Evolutionary conservation across 2,329 filamentous ascomycete genomes (phyloP), one percentile per base, ranked within the genome.

Genomic region (Sordariomycetes sp.): DNA sequence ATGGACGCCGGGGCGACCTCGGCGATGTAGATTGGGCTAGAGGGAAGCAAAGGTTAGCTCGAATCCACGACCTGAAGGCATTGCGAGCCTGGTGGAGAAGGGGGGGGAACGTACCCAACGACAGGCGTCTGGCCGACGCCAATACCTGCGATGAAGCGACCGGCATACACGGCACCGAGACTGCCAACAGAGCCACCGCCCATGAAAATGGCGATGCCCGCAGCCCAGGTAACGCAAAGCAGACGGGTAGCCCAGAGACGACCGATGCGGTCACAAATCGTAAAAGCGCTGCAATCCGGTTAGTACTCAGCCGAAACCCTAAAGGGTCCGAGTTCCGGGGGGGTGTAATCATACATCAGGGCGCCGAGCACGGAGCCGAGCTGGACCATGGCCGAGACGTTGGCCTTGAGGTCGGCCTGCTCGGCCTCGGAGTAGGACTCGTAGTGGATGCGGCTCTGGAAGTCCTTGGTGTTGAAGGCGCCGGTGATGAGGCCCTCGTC

Each of bases 321-420:
- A 32, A 16, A 46, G 40, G 37, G 40, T n/a, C 40, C 2, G 40
- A 46, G 5, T 25, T n/a, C 25, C 3, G 50, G 50, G 24, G 46
- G 46, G 18, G 46, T 11, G 24, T 51, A 20, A 18, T 7, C 51
- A 5, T 66, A 76, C 74, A 78, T 77, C 35, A 89, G 75, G 34
- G 87, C 86, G 51, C 88, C 88, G 3, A 76, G 83, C 34, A 92
- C 87, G 25, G 82, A 88, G 25, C 88, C 88, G 65, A 91, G 83
- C 70, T 91, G 88, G 0, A 92, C 88, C 88, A 92, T 92, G 54
- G 86, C 81, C 1, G 87, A 87, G 58, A 92, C 87, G 69, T 92
- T 92, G 64, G 80, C 84, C 71, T 88, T 84, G 72, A 87, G 85
- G 68, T 88, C 84, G 61, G 86, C 84, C 66, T 80, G 74, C 53